Evolutionary conservation across 257 asterid species (phyloP).

Genomic region (Salvia splendens): DNA sequence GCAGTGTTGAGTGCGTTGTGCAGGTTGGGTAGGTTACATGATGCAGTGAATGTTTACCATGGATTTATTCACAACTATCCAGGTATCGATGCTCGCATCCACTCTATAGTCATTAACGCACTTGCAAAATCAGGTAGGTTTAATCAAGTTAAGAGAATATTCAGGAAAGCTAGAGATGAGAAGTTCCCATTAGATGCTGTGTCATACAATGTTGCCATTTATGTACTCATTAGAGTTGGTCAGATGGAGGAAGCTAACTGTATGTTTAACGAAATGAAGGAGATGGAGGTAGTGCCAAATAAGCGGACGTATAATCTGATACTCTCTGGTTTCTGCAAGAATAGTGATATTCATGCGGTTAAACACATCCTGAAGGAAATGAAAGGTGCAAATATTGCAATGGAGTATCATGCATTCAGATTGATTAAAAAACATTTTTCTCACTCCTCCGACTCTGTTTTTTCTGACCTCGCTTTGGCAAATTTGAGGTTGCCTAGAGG

Average conservation of each 20-base stretch:
- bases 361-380: slow-evolving; percentile 52
- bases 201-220: slow-evolving; percentile 55
- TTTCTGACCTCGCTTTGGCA: slow-evolving; percentile 31
- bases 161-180: slow-evolving; percentile 47
- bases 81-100: slow-evolving; percentile 53
- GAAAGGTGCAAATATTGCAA: slow-evolving; percentile 34
- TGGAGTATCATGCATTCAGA: slow-evolving; percentile 38
- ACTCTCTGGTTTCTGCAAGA: slow-evolving; percentile 52
- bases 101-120: slow-evolving; percentile 56
- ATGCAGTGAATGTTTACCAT: slow-evolving; percentile 60
- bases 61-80: slow-evolving; percentile 50
- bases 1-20: slow-evolving; percentile 61
- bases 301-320: slow-evolving; percentile 49
- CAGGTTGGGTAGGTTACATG: slow-evolving; percentile 51
- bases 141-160: slow-evolving; percentile 41
- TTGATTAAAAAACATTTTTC: slow-evolving; percentile 37
- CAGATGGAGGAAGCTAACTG: slow-evolving; percentile 52
- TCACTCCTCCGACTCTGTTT: slow-evolving; percentile 32
- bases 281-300: slow-evolving; percentile 50
- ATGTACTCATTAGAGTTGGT: slow-evolving; percentile 53
- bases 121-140: slow-evolving; percentile 58
- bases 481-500: slow-evolving; percentile 42
- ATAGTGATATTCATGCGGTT: slow-evolving; percentile 45
- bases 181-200: slow-evolving; percentile 58
- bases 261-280: slow-evolving; percentile 62